Base-by-base conservation (phyloP, 441 rosid genomes). In the Gossypium aridum region DNA sequence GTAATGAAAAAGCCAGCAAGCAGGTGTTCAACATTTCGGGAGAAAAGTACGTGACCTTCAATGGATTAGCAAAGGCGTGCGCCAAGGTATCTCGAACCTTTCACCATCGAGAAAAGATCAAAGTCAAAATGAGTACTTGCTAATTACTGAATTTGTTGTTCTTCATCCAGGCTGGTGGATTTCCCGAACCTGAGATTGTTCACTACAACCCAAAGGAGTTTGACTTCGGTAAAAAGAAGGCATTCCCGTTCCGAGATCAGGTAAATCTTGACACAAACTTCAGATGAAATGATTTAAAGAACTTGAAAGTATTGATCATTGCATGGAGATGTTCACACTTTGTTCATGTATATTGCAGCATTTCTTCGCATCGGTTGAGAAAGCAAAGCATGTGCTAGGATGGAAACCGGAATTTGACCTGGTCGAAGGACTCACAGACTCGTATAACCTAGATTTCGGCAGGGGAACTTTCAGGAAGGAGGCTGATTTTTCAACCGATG, bases 241-340 rank as follows among this genome's bases (percentile, higher is more conserved):
- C 99, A 9, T 95, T 95, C 81, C 99, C 98, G 61, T 95, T 93
- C 92, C 91, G 99, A 13, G 98, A 95, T 77, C 97, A 90, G 98
- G 99, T 91, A 86, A 83, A 3, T 28, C 28, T 5, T 19, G 47
- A 17, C 28, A 28, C 26, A 54, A 54, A 16, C 31, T 53, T 53
- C 12, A 34, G 39, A 34, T 34, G 8, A 34, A 34, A 34, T 34
- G 8, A 2, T 19, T 26, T 25, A 13, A 9, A 45, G 54, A 56
- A 57, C 26, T 60, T 60, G 26, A 25, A 34, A 60, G 2, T 26
- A 25, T 34, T 34, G 25, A 49, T 68, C 43, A 49, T 25, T 7
- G 57, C 37, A 67, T 51, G 23, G 23, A 4, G 34, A 19, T n/a
- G 45, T 53, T 69, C 25, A 69, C 16, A n/a, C 2, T 28, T 66